These are phyloP conservation scores for Talaromyces pinophilus DNA, from an alignment of 2,329 filamentous ascomycete genomes.

Conservation along the genomic window DNA sequence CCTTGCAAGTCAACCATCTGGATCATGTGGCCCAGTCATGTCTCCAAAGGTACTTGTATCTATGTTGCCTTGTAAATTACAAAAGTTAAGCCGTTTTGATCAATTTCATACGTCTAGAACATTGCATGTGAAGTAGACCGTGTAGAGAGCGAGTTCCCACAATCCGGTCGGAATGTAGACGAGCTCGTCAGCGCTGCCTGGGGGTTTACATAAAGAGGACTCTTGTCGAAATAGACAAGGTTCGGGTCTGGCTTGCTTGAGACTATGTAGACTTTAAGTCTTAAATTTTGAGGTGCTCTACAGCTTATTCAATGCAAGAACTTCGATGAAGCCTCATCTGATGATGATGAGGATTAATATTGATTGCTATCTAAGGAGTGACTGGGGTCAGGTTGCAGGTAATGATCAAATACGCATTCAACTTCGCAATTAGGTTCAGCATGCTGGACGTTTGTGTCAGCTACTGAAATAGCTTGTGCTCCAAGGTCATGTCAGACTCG, in stretches of 20 bases:
- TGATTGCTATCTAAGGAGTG: conserved; percentile 16
- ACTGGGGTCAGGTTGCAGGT: conserved; percentile 21
- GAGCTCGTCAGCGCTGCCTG: neutral
- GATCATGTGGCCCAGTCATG: neutral
- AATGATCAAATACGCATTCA: conserved; percentile 3
- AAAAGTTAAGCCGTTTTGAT: neutral
- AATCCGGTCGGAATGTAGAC: neutral
- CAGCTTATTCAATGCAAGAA: neutral
- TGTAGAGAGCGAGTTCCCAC: neutral
- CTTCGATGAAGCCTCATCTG: neutral
- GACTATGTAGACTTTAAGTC: neutral
- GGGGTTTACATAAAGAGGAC: neutral
- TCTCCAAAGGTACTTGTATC: conserved; percentile 1
- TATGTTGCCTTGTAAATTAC: neutral
- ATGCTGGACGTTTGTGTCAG: neutral
- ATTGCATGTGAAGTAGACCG: neutral
- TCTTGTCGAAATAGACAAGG: no score
- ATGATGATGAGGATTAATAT: neutral
- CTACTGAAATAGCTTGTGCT: conserved; percentile 83
- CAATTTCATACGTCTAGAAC: neutral
- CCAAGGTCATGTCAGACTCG: conserved; percentile 97
- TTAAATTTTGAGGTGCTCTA: no score
- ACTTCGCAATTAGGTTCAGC: neutral
- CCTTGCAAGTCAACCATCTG: neutral
- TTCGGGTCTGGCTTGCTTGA: no score